A percentile compares a stretch with the other conserved stretches of the same genome.
These are phyloP conservation scores for Circinella minor DNA, from an alignment of 371 early-diverging fungal genomes.

Conservation along the genomic window DNA sequence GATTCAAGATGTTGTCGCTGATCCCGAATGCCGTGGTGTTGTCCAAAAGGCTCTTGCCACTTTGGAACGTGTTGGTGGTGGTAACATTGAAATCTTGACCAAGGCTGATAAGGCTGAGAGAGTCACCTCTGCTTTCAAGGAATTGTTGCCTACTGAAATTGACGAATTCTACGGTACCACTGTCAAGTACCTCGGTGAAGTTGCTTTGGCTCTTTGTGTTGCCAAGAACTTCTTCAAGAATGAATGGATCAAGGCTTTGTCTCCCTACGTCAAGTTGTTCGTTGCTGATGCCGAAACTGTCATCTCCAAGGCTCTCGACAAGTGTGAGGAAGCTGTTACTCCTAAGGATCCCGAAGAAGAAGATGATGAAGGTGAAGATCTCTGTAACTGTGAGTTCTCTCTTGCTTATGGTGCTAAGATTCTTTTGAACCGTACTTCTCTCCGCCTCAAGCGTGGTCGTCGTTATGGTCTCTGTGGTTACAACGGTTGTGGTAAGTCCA, in stretches of 20 bases:
- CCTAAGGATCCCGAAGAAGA: slow-evolving; percentile 51
- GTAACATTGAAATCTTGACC: slow-evolving; percentile 37
- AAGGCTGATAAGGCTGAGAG: slow-evolving; percentile 51
- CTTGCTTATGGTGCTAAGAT: slow-evolving; percentile 87
- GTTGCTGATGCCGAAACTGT: slow-evolving; percentile 42
- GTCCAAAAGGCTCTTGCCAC: slow-evolving; percentile 55
- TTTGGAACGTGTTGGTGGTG: slow-evolving; percentile 43
- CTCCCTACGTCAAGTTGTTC: slow-evolving; percentile 60
- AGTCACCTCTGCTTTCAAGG: slow-evolving; percentile 44
- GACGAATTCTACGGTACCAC: slow-evolving; percentile 34
- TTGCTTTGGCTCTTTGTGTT: slow-evolving; percentile 47
- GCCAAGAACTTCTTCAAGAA: slow-evolving; percentile 48
- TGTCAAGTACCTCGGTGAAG: slow-evolving; percentile 48
- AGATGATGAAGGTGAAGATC: slow-evolving; percentile 73
- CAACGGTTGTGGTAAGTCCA: slow-evolving; percentile 91
- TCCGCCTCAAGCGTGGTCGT: slow-evolving; percentile 78
- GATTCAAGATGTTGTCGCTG: slow-evolving; percentile 78
- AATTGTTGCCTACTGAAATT: slow-evolving; percentile 36
- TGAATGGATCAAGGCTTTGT: slow-evolving; percentile 41
- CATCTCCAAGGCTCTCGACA: slow-evolving; percentile 32
- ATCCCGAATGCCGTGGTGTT: slow-evolving; percentile 81
- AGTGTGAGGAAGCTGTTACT: slow-evolving; percentile 52
- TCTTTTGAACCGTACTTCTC: slow-evolving; percentile 75
- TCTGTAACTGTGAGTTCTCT: slow-evolving; percentile 82
- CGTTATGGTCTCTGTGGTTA: slow-evolving; percentile 86